Conservation (phyloP, 2,329 filamentous ascomycete species). For the Trichoderma pleuroti region DNA sequence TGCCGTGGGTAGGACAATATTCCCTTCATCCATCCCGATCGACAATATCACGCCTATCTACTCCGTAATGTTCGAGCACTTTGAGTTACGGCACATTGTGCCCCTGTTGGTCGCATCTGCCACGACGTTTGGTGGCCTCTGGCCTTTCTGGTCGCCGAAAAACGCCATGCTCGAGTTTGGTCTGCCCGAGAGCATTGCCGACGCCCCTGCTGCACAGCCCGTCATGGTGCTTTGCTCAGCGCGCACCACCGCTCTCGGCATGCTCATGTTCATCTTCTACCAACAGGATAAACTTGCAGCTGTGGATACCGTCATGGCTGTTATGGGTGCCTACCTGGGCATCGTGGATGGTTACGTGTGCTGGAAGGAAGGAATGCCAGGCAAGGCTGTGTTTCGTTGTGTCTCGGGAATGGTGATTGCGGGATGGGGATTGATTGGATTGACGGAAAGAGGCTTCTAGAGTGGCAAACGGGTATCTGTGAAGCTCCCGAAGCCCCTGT, state of each 20-base stretch:
- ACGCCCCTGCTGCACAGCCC: constrained; percentile 7
- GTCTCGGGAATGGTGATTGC: constrained; percentile 15
- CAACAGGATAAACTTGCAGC: constrained; percentile 3
- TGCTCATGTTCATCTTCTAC: constrained; percentile 20
- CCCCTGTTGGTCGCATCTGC: constrained; percentile 11
- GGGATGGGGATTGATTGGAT: constrained; percentile 12
- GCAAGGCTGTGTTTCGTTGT: constrained; percentile 18
- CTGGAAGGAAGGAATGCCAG: constrained; percentile 19
- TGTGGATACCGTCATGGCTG: constrained; percentile 17
- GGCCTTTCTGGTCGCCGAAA: constrained; percentile 18
- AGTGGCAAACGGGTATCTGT: constrained; percentile 23
- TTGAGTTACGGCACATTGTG: constrained; percentile 14
- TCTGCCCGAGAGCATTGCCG: constrained; percentile 13
- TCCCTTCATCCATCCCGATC: neutral
- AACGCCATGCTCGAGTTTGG: constrained; percentile 21
- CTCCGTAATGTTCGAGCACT: constrained; percentile 16
- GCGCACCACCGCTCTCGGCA: constrained; percentile 18
- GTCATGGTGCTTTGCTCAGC: constrained; percentile 17
- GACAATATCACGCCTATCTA: neutral
- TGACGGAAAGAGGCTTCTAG: constrained; percentile 12
- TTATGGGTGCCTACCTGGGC: constrained; percentile 19
- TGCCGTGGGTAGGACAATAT: neutral
- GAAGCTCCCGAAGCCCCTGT: neutral
- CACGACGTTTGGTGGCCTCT: constrained; percentile 20
- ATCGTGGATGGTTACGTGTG: constrained; percentile 18